These are phyloP conservation scores for Cynanchum wilfordii DNA, from an alignment of 257 asterid genomes.

Conservation along the genomic window DNA sequence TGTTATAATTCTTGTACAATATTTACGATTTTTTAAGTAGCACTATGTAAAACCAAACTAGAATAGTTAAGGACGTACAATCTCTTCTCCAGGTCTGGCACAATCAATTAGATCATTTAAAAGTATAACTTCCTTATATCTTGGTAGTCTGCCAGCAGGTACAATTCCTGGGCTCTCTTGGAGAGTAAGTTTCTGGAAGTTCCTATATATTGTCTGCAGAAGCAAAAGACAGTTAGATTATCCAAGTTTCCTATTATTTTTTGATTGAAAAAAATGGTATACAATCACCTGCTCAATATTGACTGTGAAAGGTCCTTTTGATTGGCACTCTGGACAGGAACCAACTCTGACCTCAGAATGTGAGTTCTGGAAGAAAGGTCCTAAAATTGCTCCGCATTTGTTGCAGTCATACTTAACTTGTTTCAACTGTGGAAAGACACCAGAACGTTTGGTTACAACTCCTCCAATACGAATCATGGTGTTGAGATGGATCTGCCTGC, in stretches of 20 bases:
- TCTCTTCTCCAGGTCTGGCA: constrained; percentile 99
- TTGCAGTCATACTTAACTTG: constrained; percentile 92
- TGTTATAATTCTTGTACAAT: background rate
- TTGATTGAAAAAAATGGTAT: background rate
- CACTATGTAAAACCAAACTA: background rate
- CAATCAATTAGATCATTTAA: constrained; percentile 98
- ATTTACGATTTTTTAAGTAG: background rate
- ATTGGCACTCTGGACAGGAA: constrained; percentile 95
- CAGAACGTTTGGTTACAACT: constrained; percentile 93
- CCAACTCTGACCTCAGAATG: constrained; percentile 97
- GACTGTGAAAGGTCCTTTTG: constrained; percentile 91
- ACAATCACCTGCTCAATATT: constrained; percentile 84
- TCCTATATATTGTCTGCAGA: constrained; percentile 84
- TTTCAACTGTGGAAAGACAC: constrained; percentile 96
- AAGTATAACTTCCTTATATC: constrained; percentile 97
- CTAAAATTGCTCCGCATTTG: constrained; percentile 84
- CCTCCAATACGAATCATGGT: constrained; percentile 98
- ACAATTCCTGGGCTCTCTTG: constrained; percentile 99
- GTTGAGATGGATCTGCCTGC: constrained; percentile 96
- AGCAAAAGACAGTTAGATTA: constrained; percentile 17
- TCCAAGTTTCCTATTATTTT: constrained; percentile 2
- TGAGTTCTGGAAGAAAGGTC: constrained; percentile 96
- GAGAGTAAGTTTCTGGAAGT: constrained; percentile 93
- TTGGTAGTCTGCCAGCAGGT: constrained; percentile 98
- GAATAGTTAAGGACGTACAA: constrained; percentile 39